Evolutionary conservation across 305 asterid genomes (phyloP).

Genomic region (Fraxinus angustifolia): DNA sequence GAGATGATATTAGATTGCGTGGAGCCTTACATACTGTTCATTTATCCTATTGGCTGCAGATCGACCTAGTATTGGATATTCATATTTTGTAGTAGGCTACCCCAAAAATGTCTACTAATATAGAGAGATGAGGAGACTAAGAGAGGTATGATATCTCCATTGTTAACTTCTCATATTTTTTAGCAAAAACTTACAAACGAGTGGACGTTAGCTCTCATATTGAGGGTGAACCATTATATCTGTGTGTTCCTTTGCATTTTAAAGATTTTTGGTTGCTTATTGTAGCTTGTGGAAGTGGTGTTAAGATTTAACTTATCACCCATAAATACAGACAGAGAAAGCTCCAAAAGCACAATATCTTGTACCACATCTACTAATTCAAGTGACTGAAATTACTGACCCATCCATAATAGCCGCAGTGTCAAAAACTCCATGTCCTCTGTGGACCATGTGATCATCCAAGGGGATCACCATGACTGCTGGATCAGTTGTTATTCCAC

Average conservation of each 20-base stretch:
- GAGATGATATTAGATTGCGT: background rate
- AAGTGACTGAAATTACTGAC: conserved; percentile 35
- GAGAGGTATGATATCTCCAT: background rate
- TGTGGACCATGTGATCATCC: conserved; percentile 94
- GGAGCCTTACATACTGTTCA: background rate
- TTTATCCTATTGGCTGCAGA: background rate
- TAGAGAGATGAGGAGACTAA: background rate
- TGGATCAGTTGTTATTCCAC: conserved; percentile 84
- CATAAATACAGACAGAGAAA: background rate
- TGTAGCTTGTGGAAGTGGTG: background rate
- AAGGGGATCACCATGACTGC: conserved; percentile 85
- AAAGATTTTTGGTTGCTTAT: background rate
- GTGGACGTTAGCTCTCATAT: background rate
- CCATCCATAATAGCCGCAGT: conserved; percentile 82
- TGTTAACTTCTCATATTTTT: background rate
- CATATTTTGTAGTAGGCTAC: background rate
- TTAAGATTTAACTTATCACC: background rate
- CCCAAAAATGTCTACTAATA: background rate
- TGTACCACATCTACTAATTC: background rate
- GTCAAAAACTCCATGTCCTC: conserved; percentile 95
- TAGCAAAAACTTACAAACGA: background rate
- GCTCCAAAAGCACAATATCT: background rate
- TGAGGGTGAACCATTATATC: background rate
- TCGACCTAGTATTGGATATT: background rate
- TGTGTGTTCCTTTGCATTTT: background rate